Base-by-base conservation (phyloP, 768 basidiomycete species). In the Myochromella boudieri region DNA sequence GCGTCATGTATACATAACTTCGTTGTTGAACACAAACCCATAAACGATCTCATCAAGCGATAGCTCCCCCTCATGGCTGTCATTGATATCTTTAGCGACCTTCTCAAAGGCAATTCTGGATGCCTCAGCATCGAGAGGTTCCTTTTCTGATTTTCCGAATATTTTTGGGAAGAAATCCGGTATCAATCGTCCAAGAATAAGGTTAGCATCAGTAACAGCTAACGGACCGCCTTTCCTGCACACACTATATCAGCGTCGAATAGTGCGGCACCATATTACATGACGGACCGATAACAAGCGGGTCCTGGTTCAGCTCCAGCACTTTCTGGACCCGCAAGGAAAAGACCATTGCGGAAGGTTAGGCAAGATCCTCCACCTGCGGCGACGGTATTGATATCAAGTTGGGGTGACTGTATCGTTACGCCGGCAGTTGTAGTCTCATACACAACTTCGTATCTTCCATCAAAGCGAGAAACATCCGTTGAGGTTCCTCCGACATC, bases 401-500 rank as follows among this genome's bases (percentile, higher is more conserved):
- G 78, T 56, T 95, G 93, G 0, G 94, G 91, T 1, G 86, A 87
- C 60, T 95, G 91, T 42, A 97, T 91, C 0, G 88, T 88, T 15
- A 97, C 86, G 1, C 94, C 92, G 0, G 95, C 95, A 0, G 95
- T 97, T 0, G 94, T 95, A 0, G 95, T 94, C 64, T 97, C 95
- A 59, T 93, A 95, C 2, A 95, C 91, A 14, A 91, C 77, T 62
- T 97, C 94, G 60, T 93, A 94, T 25, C 87, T 76, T 0, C 94
- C 95, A 14, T 88, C 87, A 61, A 87, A 97, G 26, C 95, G 81
- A 5, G 93, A 95, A 2, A 97, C 95, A 59, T 98, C 95, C 0
- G 95, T 97, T 0, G 89, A 92, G 0, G 95, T 98, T 11, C 95
- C 94, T 3, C 94, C 93, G n/a, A 95, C 88, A 53, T 95, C 92